Evolutionary conservation across 176 grass and related monocot genomes (phyloP).

Genomic region (Thalia dealbata): DNA sequence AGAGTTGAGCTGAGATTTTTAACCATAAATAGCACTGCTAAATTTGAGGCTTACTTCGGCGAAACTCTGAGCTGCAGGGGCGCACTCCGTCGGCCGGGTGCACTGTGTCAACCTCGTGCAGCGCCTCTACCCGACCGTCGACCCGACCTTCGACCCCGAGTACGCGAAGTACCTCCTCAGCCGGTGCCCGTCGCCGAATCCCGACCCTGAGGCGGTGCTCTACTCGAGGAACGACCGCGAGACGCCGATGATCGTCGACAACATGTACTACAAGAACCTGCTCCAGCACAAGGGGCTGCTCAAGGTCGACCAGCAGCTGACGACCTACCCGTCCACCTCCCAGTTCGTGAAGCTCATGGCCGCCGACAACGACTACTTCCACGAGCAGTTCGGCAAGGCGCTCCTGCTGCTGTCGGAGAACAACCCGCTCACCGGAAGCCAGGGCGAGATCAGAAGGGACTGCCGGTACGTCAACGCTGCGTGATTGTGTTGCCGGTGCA

Average conservation of each 20-base stretch:
- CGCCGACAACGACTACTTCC: constrained; percentile 39
- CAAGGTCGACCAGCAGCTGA: constrained; percentile 44
- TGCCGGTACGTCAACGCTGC: constrained; percentile 42
- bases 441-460: constrained; percentile 46
- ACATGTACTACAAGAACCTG: constrained; percentile 50
- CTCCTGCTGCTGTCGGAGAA: constrained; percentile 40
- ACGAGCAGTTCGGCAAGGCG: constrained; percentile 28
- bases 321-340: constrained; percentile 27
- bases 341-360: constrained; percentile 32
- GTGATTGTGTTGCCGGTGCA: too few species aligned
- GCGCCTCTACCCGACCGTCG: constrained; percentile 29
- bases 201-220: constrained; percentile 30
- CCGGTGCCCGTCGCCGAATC: constrained; percentile 28
- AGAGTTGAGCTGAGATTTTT: too few species aligned
- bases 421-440: constrained; percentile 23
- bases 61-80: constrained; percentile 1
- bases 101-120: constrained; percentile 41
- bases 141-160: constrained; percentile 17
- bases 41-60: too few species aligned
- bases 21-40: too few species aligned
- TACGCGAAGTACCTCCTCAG: constrained; percentile 33
- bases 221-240: constrained; percentile 51
- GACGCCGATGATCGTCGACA: constrained; percentile 54
- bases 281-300: constrained; percentile 28
- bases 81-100: constrained; percentile 46